phyloP scores from a whole-genome alignment of 306 rosid genomes.

The Purshia tridentata region DNA sequence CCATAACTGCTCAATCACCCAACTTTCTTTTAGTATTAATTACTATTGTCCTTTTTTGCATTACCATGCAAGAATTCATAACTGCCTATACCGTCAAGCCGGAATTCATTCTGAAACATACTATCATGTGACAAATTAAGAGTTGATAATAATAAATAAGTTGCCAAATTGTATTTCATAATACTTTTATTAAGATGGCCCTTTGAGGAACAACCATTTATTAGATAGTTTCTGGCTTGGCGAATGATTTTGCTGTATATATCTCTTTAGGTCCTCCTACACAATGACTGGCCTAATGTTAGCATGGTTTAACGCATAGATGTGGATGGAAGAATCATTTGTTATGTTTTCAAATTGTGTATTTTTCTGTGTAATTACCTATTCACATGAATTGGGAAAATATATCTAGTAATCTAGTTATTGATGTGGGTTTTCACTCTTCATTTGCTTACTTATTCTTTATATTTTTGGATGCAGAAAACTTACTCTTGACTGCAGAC shows the following conservation, averaged over 20 bases:
- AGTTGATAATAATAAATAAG: background rate
- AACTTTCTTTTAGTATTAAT: background rate
- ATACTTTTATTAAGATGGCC: background rate
- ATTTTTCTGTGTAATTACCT: background rate
- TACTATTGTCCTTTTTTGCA: background rate
- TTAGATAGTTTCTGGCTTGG: background rate
- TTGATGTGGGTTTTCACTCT: background rate
- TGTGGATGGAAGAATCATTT: slow-evolving; percentile 3
- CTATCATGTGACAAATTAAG: background rate
- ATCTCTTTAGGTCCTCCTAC: no score
- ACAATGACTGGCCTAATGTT: no score
- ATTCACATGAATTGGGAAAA: background rate
- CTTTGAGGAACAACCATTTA: slow-evolving; percentile 2
- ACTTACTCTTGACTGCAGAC: slow-evolving; percentile 77
- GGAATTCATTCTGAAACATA: background rate
- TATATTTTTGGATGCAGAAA: slow-evolving; percentile 55
- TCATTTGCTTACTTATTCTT: slow-evolving; percentile 13
- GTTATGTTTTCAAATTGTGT: background rate
- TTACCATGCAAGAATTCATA: background rate
- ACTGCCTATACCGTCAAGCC: background rate
- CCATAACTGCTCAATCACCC: background rate
- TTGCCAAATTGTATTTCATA: background rate
- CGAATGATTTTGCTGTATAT: background rate
- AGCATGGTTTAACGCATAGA: background rate
- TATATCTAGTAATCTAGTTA: background rate